Base-by-base conservation (phyloP, 352 stramenopile genomes). In the Paralagenidium karlingii region DNA sequence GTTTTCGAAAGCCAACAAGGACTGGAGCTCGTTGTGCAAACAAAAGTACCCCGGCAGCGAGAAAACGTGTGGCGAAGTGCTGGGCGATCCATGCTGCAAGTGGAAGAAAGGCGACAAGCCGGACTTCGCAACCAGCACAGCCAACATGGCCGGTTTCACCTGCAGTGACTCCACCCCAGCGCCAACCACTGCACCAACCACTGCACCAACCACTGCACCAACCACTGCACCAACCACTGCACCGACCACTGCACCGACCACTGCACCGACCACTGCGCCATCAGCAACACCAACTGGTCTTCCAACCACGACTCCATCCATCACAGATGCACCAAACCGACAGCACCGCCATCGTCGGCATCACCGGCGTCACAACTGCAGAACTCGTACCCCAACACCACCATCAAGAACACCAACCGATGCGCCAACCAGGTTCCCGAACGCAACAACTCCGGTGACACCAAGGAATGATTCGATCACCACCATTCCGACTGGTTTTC, bases 331-430 rank as follows among this genome's bases (percentile, higher is more conserved):
- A 52, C 40, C 18, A 48, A 41, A 24, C 45, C 52, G 4, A 44
- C 47, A 26, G 40, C 32, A 61, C n/a, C n/a, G n/a, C n/a, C n/a
- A n/a, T n/a, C n/a, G n/a, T n/a, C n/a, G n/a, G n/a, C n/a, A n/a
- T n/a, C n/a, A n/a, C n/a, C n/a, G n/a, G n/a, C n/a, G n/a, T n/a
- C n/a, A n/a, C n/a, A n/a, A n/a, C n/a, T n/a, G 45, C 5, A 52
- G 38, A 18, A 48, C 45, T 26, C 45, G 51, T 5, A 44, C 47
- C 21, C 38, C 32, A 61, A n/a, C n/a, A n/a, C n/a, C n/a, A n/a
- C n/a, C n/a, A n/a, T n/a, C n/a, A n/a, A n/a, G n/a, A n/a, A n/a
- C n/a, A n/a, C n/a, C n/a, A n/a, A n/a, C n/a, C n/a, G n/a, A n/a
- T n/a, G n/a, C n/a, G n/a, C n/a, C n/a, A n/a, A n/a, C n/a, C n/a